phyloP scores from a whole-genome alignment of 306 rosid species.

The Senna tora region DNA sequence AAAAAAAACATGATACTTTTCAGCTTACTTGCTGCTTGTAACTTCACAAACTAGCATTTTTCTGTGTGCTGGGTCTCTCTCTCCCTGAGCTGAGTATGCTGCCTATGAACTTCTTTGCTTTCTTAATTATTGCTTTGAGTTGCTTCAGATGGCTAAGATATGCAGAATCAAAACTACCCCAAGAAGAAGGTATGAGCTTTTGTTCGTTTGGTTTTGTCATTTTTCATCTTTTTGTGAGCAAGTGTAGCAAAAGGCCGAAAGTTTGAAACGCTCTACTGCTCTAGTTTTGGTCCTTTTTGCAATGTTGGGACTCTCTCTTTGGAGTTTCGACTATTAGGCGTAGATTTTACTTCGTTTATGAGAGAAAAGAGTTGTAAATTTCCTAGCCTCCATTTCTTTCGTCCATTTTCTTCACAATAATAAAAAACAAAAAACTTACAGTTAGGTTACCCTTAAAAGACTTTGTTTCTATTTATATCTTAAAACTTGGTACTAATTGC shows the following conservation, averaged over 20 bases:
- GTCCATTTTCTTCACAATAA: background rate
- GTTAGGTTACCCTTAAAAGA: no score
- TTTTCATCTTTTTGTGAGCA: conserved; percentile 14
- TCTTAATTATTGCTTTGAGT: conserved; percentile 36
- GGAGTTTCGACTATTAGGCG: background rate
- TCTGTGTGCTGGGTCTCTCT: conserved; percentile 1
- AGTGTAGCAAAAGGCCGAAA: background rate
- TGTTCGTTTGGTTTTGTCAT: background rate
- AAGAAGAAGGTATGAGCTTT: conserved; percentile 42
- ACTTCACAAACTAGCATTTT: conserved; percentile 1
- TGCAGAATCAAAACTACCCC: conserved; percentile 44
- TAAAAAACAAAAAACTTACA: no score
- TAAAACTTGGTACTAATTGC: background rate
- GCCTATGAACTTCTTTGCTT: conserved; percentile 24
- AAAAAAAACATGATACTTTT: background rate
- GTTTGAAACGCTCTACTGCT: background rate
- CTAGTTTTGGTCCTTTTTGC: background rate
- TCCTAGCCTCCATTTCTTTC: background rate
- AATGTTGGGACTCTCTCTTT: background rate
- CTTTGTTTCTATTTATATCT: no score
- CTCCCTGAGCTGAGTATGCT: conserved; percentile 13
- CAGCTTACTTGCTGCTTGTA: background rate
- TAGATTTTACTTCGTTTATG: background rate
- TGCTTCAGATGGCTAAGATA: conserved; percentile 35
- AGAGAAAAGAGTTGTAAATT: background rate